These are phyloP conservation scores for Lactarius deliciosus DNA, from an alignment of 768 basidiomycete genomes.

Conservation along the genomic window DNA sequence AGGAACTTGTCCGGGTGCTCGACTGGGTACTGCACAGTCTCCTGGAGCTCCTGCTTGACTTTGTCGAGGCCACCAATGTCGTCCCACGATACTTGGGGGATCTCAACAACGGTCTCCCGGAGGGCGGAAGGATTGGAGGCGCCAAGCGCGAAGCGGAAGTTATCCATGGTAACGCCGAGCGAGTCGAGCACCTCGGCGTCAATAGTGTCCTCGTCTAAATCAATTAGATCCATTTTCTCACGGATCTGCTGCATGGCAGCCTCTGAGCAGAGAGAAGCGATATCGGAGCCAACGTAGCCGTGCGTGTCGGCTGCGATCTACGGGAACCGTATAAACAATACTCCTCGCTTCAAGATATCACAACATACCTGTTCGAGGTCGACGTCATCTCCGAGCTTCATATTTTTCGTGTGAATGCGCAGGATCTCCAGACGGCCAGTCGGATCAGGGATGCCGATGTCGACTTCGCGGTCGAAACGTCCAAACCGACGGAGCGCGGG, in stretches of 20 bases:
- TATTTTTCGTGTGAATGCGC: constrained; percentile 99
- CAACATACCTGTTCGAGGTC: constrained; percentile 84
- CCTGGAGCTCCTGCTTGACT: constrained; percentile 98
- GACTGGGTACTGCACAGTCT: constrained; percentile 99
- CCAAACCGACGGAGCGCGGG: constrained; percentile 98
- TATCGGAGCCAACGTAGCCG: constrained; percentile 98
- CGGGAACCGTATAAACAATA: constrained; percentile 21
- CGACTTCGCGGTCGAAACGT: constrained; percentile 98
- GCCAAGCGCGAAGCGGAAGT: constrained; percentile 99
- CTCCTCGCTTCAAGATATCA: not conserved
- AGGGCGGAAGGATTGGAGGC: constrained; percentile 97
- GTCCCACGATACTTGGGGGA: constrained; percentile 98
- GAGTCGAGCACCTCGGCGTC: constrained; percentile 99
- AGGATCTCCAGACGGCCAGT: constrained; percentile 99
- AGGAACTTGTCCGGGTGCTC: constrained; percentile 99
- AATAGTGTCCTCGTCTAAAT: constrained; percentile 96
- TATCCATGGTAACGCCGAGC: constrained; percentile 99
- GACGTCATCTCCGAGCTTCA: constrained; percentile 96
- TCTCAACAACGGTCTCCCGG: constrained; percentile 98
- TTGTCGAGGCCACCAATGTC: constrained; percentile 99
- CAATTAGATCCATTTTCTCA: constrained; percentile 99
- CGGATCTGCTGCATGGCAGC: constrained; percentile 99
- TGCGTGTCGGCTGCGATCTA: constrained; percentile 99
- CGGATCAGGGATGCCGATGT: constrained; percentile 99
- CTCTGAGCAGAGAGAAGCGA: constrained; percentile 97